These are phyloP conservation scores for Lizonia empirigonia DNA, from an alignment of 2,329 filamentous ascomycete genomes.

Conservation along the genomic window DNA sequence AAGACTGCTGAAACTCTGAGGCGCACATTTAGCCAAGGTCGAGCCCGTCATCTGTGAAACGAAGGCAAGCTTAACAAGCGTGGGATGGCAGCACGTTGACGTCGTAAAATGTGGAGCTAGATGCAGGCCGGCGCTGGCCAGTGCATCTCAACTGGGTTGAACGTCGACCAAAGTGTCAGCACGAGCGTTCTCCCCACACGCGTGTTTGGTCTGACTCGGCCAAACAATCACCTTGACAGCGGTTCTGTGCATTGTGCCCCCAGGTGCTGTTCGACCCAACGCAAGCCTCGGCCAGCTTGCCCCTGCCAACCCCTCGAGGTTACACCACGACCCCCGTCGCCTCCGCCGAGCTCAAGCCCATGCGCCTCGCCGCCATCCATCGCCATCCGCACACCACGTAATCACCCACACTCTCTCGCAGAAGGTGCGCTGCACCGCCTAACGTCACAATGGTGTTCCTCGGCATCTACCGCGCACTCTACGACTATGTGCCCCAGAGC, in stretches of 20 bases:
- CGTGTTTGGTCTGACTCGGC: constrained; percentile 14
- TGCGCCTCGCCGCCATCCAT: constrained; percentile 12
- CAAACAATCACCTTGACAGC: constrained; percentile 3
- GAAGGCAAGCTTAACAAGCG: constrained; percentile 8
- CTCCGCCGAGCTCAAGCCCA: constrained; percentile 13
- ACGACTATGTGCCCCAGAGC: constrained; percentile 88
- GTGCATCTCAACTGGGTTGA: constrained; percentile 8
- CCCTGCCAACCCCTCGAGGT: constrained; percentile 18
- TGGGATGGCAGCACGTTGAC: constrained; percentile 17
- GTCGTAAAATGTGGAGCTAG: constrained; percentile 16
- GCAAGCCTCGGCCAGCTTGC: constrained; percentile 13
- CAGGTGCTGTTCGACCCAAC: constrained; percentile 5
- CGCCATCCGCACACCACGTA: constrained; percentile 9
- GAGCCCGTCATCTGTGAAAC: constrained; percentile 7
- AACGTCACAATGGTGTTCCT: constrained; percentile 77
- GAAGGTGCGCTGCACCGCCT: constrained; percentile 15
- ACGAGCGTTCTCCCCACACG: constrained; percentile 15
- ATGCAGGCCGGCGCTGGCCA: constrained; percentile 9
- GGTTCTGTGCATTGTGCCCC: not conserved
- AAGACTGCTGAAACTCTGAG: not conserved
- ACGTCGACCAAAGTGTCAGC: constrained; percentile 13
- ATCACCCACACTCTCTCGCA: not conserved
- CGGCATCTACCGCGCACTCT: constrained; percentile 86
- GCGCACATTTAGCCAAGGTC: too few relatives aligned
- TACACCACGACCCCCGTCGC: constrained; percentile 12